Base-by-base conservation (phyloP, 176 grass and related monocot species). In the Avena atlantica region DNA sequence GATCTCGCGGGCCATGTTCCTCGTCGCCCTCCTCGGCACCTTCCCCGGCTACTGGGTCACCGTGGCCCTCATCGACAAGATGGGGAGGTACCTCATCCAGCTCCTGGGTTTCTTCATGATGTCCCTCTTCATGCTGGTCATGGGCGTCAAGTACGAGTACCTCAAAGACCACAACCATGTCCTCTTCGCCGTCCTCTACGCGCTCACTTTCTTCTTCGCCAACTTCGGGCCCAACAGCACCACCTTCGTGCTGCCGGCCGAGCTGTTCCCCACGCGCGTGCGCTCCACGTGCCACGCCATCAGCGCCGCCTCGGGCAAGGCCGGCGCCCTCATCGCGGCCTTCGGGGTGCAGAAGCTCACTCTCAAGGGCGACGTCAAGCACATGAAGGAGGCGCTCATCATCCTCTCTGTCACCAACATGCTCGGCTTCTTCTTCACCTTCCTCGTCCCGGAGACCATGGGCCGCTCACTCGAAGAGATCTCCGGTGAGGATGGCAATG, bases 161-260 rank as follows among this genome's bases (percentile, higher is more conserved):
- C 83, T 84, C 55, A 89, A 51, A 34, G 2, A 8, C 9, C 0
- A 70, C 2, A 5, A 60, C 15, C 64, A 78, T 62, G 3, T 49
- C 4, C 83, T 82, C 8, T 84, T 89, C 76, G 88, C 45, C 17
- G 0, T 53, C 9, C 21, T 90, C 1, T 82, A 83, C 68, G 82
- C 36, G 31, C 70, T 95, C 45, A 94, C 93, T 52, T 94, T 94
- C 90, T 94, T 94, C 78, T 94, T 94, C 62, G 93, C 93, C 5
- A 94, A 94, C 83, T 94, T 94, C 76, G 92, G 92, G 5, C 92
- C 92, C 45, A 94, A 94, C 76, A 89, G 93, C 47, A 98, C 93
- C 52, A 98, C 95, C 58, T 86, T 90, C 67, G 77, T 89, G 44
- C 56, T 89, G 55, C 76, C 88, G 34, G 80, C 87, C 15, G 87